Percentiles rank a stretch among this genome's conserved stretches.
These are phyloP conservation scores for Ophiostoma montium DNA, from an alignment of 2,329 filamentous ascomycete species.

Conservation along the genomic window DNA sequence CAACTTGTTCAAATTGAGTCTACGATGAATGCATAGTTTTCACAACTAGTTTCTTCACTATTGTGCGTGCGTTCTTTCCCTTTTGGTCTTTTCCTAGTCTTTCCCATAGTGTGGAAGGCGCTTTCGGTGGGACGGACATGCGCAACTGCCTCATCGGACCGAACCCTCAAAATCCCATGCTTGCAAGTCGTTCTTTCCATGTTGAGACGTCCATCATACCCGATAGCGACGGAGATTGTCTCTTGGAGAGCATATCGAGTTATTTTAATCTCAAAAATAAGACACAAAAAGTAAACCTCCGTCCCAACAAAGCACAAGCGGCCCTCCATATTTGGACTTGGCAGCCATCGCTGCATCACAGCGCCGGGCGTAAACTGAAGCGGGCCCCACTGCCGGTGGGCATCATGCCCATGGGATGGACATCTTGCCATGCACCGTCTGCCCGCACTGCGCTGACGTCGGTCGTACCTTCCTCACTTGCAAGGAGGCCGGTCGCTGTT, in stretches of 20 bases:
- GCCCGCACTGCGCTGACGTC: not conserved
- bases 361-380: not conserved
- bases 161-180: not conserved
- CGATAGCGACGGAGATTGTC: not conserved
- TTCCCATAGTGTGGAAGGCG: not conserved
- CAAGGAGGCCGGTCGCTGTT: not conserved
- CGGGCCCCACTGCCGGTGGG: not conserved
- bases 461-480: not conserved
- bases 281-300: not conserved
- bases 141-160: not conserved
- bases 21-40: no score
- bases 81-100: not conserved
- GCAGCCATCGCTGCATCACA: not conserved
- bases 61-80: not conserved
- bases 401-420: not conserved
- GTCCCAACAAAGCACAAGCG: conserved; percentile 1
- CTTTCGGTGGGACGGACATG: not conserved
- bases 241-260: no score
- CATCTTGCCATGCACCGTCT: not conserved
- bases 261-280: not conserved
- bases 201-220: not conserved
- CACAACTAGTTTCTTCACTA: no score
- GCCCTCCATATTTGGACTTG: not conserved
- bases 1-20: no score
- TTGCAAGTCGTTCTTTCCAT: not conserved